Base-by-base conservation (phyloP, 176 grass and related monocot genomes). In the Ampelocalamus luodianensis region DNA sequence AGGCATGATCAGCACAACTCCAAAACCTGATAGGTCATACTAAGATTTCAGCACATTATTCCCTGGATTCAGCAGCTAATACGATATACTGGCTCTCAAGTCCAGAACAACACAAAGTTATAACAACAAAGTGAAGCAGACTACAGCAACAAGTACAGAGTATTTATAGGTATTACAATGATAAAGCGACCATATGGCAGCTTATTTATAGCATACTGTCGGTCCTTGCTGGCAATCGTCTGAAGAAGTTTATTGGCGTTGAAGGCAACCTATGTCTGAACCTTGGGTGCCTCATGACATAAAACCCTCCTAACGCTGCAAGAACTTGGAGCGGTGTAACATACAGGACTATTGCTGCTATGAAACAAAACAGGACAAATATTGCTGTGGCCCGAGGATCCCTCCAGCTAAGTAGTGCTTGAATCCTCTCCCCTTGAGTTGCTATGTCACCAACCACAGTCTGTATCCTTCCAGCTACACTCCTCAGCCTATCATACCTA, bases 371-470 rank as follows among this genome's bases (percentile, higher is more conserved):
- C 3, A 99, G 78, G 70, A 96, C 90, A 87, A 99, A 99, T 45
- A 96, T 86, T 54, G 88, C 42, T 15, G 90, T 99, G 45, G 97
- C 97, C 79, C 97, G 88, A 59, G 97, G 93, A 36, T 99, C 97
- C 78, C 97, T 90, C 97, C 97, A 99, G 90, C 97, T 94, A 71
- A 99, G 93, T 76, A 99, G 68, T 68, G 97, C 86, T 43, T 99
- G 93, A 63, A 99, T 64, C 64, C 92, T 96, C 86, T 99, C 97
- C 62, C 97, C 97, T 80, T 99, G 97, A 55, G 92, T 96, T 53
- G 97, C 97, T 62, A 96, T 76, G 70, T 99, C 97, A 24, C 97
- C 97, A 1, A 99, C 86, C 66, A 99, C 91, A 42, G 88, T 99
- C 67, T 99, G 97, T 82, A 99, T 94, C 61, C 88, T 96, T 70